A percentile compares a stretch with the other conserved stretches of the same genome.
Evolutionary conservation across 1,284 basidiomycete genomes (phyloP).

Genomic region (Boletus smithii): DNA sequence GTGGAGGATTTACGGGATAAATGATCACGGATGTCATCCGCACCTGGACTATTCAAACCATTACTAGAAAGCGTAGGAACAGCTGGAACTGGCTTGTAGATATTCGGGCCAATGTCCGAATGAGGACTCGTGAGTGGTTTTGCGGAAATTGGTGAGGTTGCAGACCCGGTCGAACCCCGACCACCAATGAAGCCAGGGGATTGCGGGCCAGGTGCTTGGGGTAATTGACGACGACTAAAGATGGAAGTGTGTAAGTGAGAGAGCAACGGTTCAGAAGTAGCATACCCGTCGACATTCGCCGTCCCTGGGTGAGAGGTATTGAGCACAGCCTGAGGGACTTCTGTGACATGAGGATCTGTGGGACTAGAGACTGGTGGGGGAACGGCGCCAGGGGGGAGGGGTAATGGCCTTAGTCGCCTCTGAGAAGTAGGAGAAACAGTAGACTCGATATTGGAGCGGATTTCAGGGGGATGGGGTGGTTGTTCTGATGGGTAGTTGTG

Average conservation of each 20-base stretch:
- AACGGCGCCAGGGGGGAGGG: constrained; percentile 27
- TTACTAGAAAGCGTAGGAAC: constrained; percentile 19
- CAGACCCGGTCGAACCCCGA: constrained; percentile 26
- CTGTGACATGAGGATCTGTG: constrained; percentile 17
- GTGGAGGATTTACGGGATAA: constrained; percentile 22
- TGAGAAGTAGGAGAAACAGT: constrained; percentile 37
- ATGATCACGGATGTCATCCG: constrained; percentile 23
- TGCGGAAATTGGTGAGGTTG: constrained; percentile 16
- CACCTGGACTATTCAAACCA: constrained; percentile 3
- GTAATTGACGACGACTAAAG: constrained; percentile 31
- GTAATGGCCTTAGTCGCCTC: constrained; percentile 32
- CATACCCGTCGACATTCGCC: constrained; percentile 28
- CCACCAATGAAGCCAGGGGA: constrained; percentile 7
- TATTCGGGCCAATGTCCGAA: constrained; percentile 25
- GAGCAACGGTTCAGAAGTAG: neutral
- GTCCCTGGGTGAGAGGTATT: constrained; percentile 29
- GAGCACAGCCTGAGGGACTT: constrained; percentile 11
- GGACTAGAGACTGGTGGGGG: constrained; percentile 15
- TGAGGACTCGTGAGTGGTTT: constrained; percentile 16
- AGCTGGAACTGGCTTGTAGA: constrained; percentile 33
- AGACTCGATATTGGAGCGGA: constrained; percentile 23
- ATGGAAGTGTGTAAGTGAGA: neutral
- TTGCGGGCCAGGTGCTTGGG: constrained; percentile 24
- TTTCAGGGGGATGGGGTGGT: constrained; percentile 19
- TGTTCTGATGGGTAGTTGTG: constrained; percentile 10